Base-by-base conservation (phyloP, 345 rosid species). In the Syzygium aqueum region DNA sequence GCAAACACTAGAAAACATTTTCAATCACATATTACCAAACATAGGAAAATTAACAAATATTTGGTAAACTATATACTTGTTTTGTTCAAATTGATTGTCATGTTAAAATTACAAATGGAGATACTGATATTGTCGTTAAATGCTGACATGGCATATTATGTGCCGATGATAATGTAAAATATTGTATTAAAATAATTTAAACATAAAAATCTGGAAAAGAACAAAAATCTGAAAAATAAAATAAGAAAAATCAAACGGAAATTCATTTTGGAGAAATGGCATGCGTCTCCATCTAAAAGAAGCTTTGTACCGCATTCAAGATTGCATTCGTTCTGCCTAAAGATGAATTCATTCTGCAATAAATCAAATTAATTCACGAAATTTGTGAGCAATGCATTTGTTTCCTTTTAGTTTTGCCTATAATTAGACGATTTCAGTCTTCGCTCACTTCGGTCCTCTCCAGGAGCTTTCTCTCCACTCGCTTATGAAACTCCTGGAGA, bases 401-500 rank as follows among this genome's bases (percentile, higher is more conserved):
- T 56, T 0, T 56, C n/a, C 61, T 56, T 4, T 56, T 4, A 0
- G 0, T 22, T 0, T 56, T 23, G 30, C 53, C 53, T 52, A 15
- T 52, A 52, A 15, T 51, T 23, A 23, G n/a, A 56, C n/a, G 5
- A 56, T 25, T 4, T 0, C 28, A 57, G 1, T 57, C 63, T 57
- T 57, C 5, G 13, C 28, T 57, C 15, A 1, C 63, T 25, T 25
- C 27, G n/a, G n/a, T 23, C 6, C 63, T n/a, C n/a, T n/a, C n/a
- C n/a, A n/a, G n/a, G n/a, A n/a, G n/a, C n/a, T n/a, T n/a, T n/a
- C n/a, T 25, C 0, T 57, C 63, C 63, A 25, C 7, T 25, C 0
- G 28, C 28, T 23, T 0, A 25, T 5, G 28, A 57, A 25, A 14
- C 2, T 11, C n/a, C n/a, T 57, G 0, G 7, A 57, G 28, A 57